Evolutionary conservation across 495 filamentous ascomycete species (phyloP), one percentile per base, ranked within the genome.

Genomic region (Daldinia concentrica): DNA sequence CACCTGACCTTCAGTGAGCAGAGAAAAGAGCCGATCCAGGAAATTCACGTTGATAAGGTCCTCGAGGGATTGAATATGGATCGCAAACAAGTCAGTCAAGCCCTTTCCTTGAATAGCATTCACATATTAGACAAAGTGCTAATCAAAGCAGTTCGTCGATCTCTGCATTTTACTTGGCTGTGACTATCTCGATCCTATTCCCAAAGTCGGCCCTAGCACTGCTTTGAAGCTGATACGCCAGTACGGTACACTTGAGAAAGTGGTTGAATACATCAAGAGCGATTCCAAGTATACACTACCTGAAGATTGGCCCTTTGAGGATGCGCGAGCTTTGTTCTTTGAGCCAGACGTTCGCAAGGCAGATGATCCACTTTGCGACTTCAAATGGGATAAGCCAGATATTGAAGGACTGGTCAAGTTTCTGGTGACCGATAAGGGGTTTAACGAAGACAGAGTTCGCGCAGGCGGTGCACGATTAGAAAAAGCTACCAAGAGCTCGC

Each of bases 81-180:
- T 41, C 85, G 91, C 54, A 86, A 87, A 37, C 92, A 97, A 85
- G 91, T 92, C 81, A 56, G 79, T 67, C 24, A 26, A 34, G 5
- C 6, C 6, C 26, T 22, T 4, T 15, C 39, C 9, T 17, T 4
- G 3, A 14, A 29, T 17, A 4, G n/a, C 0, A 41, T 29, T 24
- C 5, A 45, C 15, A 39, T 4, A 43, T n/a, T 27, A 22, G 5
- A 34, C 15, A 48, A 55, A 15, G 9, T 50, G 39, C 66, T 74
- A 51, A 59, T 41, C 4, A 4, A 22, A 58, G 19, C 45, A 97
- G 91, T 99, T 99, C 74, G 92, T 98, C 59, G 95, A 99, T 77
- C 90, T 99, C 45, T 98, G 95, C 76, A 98, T 99, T 71, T 90
- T 99, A 19, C 90, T 99, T 22, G 95, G 95, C 72, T 99, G 95